Percentiles rank a stretch among this genome's conserved stretches.
Evolutionary conservation across 2,329 filamentous ascomycete genomes (phyloP).

Genomic region (Dothideomycetes sp.): DNA sequence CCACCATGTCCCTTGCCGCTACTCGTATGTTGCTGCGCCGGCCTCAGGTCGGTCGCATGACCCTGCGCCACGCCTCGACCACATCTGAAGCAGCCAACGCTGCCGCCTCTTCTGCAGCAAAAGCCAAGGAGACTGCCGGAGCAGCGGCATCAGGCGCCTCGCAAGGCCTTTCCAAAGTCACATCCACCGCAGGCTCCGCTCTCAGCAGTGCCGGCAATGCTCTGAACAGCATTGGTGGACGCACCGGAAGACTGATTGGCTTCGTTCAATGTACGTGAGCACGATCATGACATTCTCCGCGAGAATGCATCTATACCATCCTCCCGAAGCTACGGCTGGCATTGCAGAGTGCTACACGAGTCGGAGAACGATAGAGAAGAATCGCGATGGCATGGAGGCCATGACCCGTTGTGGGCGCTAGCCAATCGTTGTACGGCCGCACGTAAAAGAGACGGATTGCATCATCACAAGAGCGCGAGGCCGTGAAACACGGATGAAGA

Average conservation of each 20-base stretch:
- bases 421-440: no score
- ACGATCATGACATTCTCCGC: neutral
- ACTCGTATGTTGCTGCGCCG: conserved; percentile 35
- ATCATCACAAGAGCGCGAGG: no score
- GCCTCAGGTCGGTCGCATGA: conserved; percentile 30
- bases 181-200: conserved; percentile 67
- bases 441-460: no score
- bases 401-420: no score
- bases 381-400: no score
- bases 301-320: neutral
- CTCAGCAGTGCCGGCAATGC: conserved; percentile 61
- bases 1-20: conserved; percentile 36
- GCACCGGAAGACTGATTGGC: conserved; percentile 65
- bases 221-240: conserved; percentile 67
- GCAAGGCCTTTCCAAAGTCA: conserved; percentile 72
- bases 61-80: conserved; percentile 37
- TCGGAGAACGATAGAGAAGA: no score
- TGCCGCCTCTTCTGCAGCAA: conserved; percentile 23
- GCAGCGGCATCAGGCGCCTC: conserved; percentile 52
- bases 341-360: no score
- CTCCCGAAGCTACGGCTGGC: neutral
- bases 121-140: conserved; percentile 33
- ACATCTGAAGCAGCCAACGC: conserved; percentile 35
- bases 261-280: conserved; percentile 72
- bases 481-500: no score